These are phyloP conservation scores for Penicillium psychrofluorescens DNA, from an alignment of 495 filamentous ascomycete species.

Conservation along the genomic window DNA sequence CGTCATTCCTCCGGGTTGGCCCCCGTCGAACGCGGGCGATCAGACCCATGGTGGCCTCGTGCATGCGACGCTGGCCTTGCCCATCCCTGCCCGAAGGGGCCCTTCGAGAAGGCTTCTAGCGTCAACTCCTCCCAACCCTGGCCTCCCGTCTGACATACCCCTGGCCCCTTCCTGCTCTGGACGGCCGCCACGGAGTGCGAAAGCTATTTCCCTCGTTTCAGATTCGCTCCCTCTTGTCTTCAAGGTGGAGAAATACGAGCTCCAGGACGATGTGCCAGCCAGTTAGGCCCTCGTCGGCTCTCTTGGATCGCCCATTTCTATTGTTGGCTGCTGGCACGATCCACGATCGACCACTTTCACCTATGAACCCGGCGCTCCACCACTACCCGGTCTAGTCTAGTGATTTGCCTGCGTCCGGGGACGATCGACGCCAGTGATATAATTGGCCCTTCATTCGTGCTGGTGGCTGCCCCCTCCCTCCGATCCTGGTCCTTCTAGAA, in stretches of 20 bases:
- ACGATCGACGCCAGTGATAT: conserved; percentile 9
- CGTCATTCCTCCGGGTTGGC: not conserved
- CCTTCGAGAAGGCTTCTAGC: conserved; percentile 22
- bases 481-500: conserved; percentile 12
- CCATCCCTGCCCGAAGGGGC: conserved; percentile 4
- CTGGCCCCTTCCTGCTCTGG: not conserved
- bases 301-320: no score
- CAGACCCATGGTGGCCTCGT: no score
- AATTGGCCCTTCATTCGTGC: no score
- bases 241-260: no score
- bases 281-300: no score
- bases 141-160: not conserved
- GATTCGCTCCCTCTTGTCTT: not conserved
- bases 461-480: not conserved
- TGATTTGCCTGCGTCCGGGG: conserved; percentile 1
- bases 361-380: no score
- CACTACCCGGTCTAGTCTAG: no score
- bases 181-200: no score
- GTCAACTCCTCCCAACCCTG: not conserved
- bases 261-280: no score
- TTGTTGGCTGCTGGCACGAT: no score
- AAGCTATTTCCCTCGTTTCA: not conserved
- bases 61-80: not conserved
- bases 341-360: no score
- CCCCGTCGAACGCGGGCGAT: no score